Evolutionary conservation across 768 basidiomycete species (phyloP).

Genomic region (Phallus indusiatus): DNA sequence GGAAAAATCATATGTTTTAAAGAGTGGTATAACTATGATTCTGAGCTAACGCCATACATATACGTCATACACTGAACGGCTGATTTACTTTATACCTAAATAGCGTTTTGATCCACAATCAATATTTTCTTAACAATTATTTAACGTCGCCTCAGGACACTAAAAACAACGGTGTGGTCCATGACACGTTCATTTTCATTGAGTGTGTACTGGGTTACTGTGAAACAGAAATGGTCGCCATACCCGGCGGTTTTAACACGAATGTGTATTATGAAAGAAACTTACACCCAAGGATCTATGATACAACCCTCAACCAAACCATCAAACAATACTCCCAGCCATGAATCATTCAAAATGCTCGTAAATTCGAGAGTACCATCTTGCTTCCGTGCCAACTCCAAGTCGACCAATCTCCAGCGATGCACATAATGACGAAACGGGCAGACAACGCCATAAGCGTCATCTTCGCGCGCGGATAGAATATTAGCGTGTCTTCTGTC

Average conservation of each 20-base stretch:
- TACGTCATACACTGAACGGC: too few species aligned
- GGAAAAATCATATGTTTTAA: too few species aligned
- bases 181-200: too few species aligned
- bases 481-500: not conserved
- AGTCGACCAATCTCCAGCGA: not conserved
- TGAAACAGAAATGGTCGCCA: not conserved
- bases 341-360: not conserved
- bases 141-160: too few species aligned
- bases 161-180: too few species aligned
- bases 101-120: too few species aligned
- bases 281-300: not conserved
- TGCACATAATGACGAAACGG: not conserved
- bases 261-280: not conserved
- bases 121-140: too few species aligned
- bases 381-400: not conserved
- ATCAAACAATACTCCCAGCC: not conserved
- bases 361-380: not conserved
- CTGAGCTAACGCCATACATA: too few species aligned
- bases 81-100: too few species aligned
- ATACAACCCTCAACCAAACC: not conserved
- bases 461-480: not conserved
- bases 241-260: not conserved
- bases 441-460: not conserved
- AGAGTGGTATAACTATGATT: too few species aligned
- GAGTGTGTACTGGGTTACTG: too few species aligned